Evolutionary conservation across 371 early-diverging fungal genomes (phyloP), one percentile per base, ranked within the genome.

Genomic region (Lichtheimia hyalospora): DNA sequence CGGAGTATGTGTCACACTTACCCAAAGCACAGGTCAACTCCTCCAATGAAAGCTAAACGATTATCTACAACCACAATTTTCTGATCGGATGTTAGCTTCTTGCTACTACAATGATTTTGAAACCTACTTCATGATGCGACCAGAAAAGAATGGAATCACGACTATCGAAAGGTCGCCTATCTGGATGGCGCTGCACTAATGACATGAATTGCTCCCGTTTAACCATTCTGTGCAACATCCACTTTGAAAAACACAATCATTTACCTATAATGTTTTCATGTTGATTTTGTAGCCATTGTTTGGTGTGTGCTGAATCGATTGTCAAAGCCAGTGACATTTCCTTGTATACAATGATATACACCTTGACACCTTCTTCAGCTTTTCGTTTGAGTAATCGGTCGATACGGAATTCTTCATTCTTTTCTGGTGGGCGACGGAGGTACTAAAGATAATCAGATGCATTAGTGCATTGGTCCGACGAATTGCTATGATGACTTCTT

Each of bases 1-100:
- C 34, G 34, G 34, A 34, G 34, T 34, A 7, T 27, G 34, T 34
- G 34, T 34, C 10, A 44, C 24, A 2, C 41, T 61, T 75, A 77
- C 77, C 81, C 97, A 73, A 90, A 91, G 75, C 96, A 96, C 57
- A 95, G 69, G 66, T 97, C 97, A 27, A 97, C 78, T 0, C 97
- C 97, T 54, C 97, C 97, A 43, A 94, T 82, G 62, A 93, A 97
- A 10, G 92, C 95, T 50, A 93, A 66, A 27, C 85, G 78, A 59
- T 88, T 82, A 72, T 97, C 97, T 1, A 97, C 81, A 3, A 95
- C 82, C 2, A 90, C 89, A 23, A 94, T 85, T 84, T 97, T 97
- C 81, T 95, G 68, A 25, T 3, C 25, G 28, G 15, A 58, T 27
- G n/a, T 39, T 42, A 18, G 20, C 14, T 16, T 5, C 16, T 24